Base-by-base conservation (phyloP, 768 basidiomycete genomes). In the Russula earlei region DNA sequence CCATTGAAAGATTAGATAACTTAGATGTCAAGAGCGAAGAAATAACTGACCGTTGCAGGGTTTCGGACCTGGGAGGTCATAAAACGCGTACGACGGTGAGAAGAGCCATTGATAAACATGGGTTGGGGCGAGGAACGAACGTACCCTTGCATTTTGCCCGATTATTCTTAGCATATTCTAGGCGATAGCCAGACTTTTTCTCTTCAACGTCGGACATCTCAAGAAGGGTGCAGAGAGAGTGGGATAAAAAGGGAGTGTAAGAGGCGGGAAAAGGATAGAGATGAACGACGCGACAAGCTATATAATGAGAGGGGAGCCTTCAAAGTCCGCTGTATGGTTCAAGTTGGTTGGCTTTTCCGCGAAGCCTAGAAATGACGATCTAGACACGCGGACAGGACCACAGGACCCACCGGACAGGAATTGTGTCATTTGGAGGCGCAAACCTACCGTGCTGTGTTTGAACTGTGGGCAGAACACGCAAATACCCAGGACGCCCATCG, bases 91-190 rank as follows among this genome's bases (percentile, higher is more conserved):
- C 33, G 60, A 60, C 59, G 67, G 52, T 63, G 66, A 65, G 59
- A 55, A 65, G 8, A 17, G 31, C 15, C 25, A 34, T 61, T 62
- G 55, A 68, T 51, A 66, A 59, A 61, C 43, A 59, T n/a, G n/a
- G n/a, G 11, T 47, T 43, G 52, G 52, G 62, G 50, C 64, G 27
- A n/a, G 15, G 60, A 64, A 59, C 19, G 47, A 47, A 68, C 75
- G 49, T 58, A 85, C 87, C 88, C 75, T 87, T 89, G 73, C 87
- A 91, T 72, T 86, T 86, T 34, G 87, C 75, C 56, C 87, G 77
- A 56, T 71, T 75, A 54, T 80, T 82, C 43, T 70, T 57, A 49
- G 88, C 82, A 69, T 89, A 89, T 70, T 91, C 88, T 40, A 91
- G 73, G 62, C 88, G 82, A 72, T 91, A 91, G 58, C 84, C 84